These are phyloP conservation scores for Hypoxylon sp. DNA, from an alignment of 2,329 filamentous ascomycete species.

Conservation along the genomic window DNA sequence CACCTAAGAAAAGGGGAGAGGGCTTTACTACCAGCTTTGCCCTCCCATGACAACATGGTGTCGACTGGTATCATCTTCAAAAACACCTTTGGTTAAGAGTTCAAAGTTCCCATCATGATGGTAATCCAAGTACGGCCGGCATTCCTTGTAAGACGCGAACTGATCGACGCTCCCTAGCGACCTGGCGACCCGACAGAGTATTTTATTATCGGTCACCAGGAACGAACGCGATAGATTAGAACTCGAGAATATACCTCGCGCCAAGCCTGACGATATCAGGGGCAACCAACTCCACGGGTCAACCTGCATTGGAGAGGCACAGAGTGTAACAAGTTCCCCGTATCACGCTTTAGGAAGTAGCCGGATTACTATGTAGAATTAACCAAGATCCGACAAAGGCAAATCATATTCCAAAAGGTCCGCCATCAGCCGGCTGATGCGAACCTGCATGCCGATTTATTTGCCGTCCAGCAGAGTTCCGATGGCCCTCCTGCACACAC, in stretches of 20 bases:
- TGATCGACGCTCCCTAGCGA: conserved; percentile 27
- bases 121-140: conserved; percentile 15
- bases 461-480: neutral
- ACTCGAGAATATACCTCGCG: neutral
- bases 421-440: conserved; percentile 2
- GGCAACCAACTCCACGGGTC: neutral
- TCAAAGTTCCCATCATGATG: conserved; percentile 15
- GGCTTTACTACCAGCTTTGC: too few relatives aligned
- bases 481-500: conserved; percentile 8
- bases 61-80: too few relatives aligned
- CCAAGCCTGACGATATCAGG: conserved; percentile 1
- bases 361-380: neutral
- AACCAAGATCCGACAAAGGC: neutral
- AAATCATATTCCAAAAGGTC: neutral
- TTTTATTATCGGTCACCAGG: neutral
- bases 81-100: conserved; percentile 14
- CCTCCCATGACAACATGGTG: too few relatives aligned
- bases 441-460: conserved; percentile 3
- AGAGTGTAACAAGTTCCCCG: neutral
- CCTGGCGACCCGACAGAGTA: conserved; percentile 1
- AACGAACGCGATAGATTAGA: neutral
- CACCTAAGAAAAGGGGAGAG: too few relatives aligned
- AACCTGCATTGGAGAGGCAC: neutral
- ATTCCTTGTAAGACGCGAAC: conserved; percentile 24
- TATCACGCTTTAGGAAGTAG: conserved; percentile 7